These are phyloP conservation scores for Cladosporium sp. DNA, from an alignment of 2,329 filamentous ascomycete genomes.

Conservation along the genomic window DNA sequence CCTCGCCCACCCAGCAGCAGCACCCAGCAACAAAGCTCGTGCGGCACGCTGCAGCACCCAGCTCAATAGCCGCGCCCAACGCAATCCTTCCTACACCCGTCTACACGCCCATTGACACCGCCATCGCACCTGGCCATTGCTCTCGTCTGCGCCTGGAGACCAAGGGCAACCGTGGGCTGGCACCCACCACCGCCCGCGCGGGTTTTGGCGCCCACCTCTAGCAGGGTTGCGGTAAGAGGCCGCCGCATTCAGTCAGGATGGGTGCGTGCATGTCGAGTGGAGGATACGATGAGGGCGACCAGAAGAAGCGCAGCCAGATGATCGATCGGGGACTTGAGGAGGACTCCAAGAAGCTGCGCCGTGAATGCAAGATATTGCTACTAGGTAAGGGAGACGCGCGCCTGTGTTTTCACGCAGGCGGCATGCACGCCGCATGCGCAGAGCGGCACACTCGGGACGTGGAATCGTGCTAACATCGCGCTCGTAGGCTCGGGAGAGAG, in stretches of 20 bases:
- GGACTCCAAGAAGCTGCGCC: constrained; percentile 84
- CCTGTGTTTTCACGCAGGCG: not conserved
- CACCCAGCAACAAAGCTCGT: constrained; percentile 7
- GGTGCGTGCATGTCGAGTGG: constrained; percentile 91
- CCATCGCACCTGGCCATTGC: constrained; percentile 1
- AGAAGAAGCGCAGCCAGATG: constrained; percentile 94
- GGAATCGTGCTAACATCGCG: constrained; percentile 23
- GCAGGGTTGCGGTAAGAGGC: constrained; percentile 32
- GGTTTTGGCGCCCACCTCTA: constrained; percentile 28
- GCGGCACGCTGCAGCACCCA: constrained; percentile 4
- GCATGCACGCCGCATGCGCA: not conserved
- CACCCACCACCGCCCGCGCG: constrained; percentile 19
- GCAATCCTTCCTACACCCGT: not conserved
- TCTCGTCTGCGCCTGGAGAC: constrained; percentile 15
- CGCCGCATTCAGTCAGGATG: constrained; percentile 56
- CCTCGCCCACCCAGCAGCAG: constrained; percentile 1
- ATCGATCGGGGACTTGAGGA: constrained; percentile 94
- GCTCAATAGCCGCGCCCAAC: not conserved
- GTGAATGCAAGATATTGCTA: constrained; percentile 98
- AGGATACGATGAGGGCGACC: constrained; percentile 78
- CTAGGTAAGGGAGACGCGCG: constrained; percentile 64
- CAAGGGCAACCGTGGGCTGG: constrained; percentile 16
- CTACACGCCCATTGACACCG: constrained; percentile 12
- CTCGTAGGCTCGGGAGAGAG: constrained; percentile 87
- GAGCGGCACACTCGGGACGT: not conserved